phyloP scores from a whole-genome alignment of 2,329 filamentous ascomycete genomes.

The Arachnomyces sp. region DNA sequence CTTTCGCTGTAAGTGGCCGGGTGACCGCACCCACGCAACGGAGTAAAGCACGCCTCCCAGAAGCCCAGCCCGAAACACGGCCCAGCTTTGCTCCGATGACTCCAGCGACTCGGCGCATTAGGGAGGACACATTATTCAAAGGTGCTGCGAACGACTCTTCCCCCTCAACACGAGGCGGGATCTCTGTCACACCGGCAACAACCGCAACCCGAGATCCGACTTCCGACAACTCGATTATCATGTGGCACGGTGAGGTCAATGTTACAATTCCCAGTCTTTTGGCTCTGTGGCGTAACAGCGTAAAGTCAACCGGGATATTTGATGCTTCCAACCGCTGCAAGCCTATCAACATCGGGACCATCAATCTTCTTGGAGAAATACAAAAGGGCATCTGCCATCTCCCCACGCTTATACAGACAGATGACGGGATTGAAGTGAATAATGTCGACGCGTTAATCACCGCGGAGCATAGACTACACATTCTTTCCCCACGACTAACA shows the following conservation, averaged over 20 bases:
- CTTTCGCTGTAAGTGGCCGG: constrained; percentile 35
- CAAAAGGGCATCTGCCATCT: constrained; percentile 32
- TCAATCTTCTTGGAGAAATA: constrained; percentile 33
- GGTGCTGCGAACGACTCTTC: constrained; percentile 23
- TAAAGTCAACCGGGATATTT: constrained; percentile 29
- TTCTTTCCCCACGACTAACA: constrained; percentile 25
- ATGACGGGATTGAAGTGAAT: constrained; percentile 15
- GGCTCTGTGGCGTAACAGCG: constrained; percentile 36
- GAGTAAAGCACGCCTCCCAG: constrained; percentile 17
- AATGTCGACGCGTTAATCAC: constrained; percentile 30
- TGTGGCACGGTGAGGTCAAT: constrained; percentile 35
- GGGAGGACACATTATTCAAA: constrained; percentile 37
- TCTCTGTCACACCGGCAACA: constrained; percentile 30
- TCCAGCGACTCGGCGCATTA: constrained; percentile 38
- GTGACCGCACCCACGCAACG: constrained; percentile 22
- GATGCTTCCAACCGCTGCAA: constrained; percentile 32
- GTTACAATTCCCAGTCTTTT: constrained; percentile 36
- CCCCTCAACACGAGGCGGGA: constrained; percentile 31
- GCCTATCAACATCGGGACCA: constrained; percentile 30
- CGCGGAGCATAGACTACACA: constrained; percentile 33
- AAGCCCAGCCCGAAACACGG: constrained; percentile 19
- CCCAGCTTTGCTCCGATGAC: constrained; percentile 39
- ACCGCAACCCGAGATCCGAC: constrained; percentile 27
- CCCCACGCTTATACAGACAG: constrained; percentile 20
- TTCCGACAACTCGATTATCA: constrained; percentile 36